Evolutionary conservation across 768 basidiomycete genomes (phyloP).

Genomic region (Amyloporia xantha): DNA sequence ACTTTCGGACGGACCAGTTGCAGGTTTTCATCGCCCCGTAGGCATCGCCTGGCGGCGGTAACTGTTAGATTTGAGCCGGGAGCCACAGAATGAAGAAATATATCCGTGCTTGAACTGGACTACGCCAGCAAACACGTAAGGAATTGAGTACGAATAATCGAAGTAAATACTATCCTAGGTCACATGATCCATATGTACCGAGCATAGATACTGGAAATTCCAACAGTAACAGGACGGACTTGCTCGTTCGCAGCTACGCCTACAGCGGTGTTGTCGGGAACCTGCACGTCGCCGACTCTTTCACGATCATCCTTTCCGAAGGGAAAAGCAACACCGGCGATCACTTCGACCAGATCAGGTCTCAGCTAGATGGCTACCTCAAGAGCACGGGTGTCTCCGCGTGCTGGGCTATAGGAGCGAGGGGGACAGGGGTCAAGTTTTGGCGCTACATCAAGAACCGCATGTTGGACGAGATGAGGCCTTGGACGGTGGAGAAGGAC

Average conservation of each 20-base stretch:
- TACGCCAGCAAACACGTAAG: no score
- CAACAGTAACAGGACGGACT: background rate
- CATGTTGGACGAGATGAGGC: background rate
- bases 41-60: background rate
- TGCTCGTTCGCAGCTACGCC: background rate
- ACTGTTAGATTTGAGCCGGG: no score
- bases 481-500: no score
- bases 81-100: no score
- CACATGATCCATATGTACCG: no score
- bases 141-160: no score
- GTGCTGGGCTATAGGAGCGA: background rate
- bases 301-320: background rate
- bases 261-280: background rate
- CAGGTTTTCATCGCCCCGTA: background rate
- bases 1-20: background rate
- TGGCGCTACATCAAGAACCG: background rate
- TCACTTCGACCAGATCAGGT: background rate
- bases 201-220: no score
- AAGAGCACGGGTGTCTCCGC: background rate
- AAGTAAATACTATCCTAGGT: no score
- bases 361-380: background rate
- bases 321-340: background rate
- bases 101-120: no score
- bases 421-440: background rate
- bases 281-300: background rate